phyloP scores from a whole-genome alignment of 2,329 filamentous ascomycete genomes.

The Tolypocladium album region DNA sequence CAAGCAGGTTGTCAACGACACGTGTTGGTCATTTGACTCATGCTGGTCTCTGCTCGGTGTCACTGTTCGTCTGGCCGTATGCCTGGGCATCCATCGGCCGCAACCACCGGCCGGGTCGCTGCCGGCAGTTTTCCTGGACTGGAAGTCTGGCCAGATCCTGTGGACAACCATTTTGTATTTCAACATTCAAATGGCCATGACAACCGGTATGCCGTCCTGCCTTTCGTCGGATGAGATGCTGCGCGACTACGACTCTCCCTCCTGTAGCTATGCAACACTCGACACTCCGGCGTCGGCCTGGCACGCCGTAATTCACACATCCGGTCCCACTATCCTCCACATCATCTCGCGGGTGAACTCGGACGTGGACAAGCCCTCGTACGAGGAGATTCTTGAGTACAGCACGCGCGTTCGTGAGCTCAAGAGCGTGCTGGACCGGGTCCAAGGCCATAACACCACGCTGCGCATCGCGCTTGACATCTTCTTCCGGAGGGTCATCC shows the following conservation, averaged over 20 bases:
- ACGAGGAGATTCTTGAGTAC: constrained; percentile 6
- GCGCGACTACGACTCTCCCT: neutral
- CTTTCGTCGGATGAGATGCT: constrained; percentile 1
- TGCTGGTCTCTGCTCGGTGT: constrained; percentile 3
- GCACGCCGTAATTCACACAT: constrained; percentile 1
- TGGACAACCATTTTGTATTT: constrained; percentile 5
- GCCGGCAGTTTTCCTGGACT: neutral
- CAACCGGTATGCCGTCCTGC: constrained; percentile 3
- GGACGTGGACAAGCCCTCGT: constrained; percentile 1
- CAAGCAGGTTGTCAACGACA: constrained; percentile 6
- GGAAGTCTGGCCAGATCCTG: neutral
- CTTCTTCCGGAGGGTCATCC: constrained; percentile 4
- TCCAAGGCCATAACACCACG: neutral
- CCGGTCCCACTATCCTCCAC: constrained; percentile 1
- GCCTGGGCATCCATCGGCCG: constrained; percentile 2
- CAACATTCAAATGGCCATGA: constrained; percentile 3
- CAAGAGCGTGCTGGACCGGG: neutral
- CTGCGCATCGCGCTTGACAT: constrained; percentile 5
- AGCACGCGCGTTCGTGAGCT: constrained; percentile 3
- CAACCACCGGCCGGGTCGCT: neutral
- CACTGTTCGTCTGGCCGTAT: constrained; percentile 3
- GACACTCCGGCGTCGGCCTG: neutral
- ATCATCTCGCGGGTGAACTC: constrained; percentile 3
- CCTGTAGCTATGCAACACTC: neutral
- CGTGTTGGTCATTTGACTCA: constrained; percentile 5